Conservation (phyloP, 176 grass and related monocot genomes). For the Rhynchospora tenuis region DNA sequence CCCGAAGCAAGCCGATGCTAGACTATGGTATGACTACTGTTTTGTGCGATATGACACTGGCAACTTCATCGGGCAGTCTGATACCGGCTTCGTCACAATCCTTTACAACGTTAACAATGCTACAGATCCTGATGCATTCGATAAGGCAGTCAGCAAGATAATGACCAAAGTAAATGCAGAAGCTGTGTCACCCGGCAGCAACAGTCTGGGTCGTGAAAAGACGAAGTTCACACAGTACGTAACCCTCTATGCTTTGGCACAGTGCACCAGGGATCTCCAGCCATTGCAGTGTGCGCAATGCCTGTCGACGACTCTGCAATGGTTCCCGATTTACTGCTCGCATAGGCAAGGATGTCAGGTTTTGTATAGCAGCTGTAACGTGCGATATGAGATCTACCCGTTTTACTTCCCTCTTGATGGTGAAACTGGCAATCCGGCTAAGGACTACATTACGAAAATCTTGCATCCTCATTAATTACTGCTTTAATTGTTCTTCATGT, state of each 20-base stretch:
- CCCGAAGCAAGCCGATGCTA: constrained; percentile 30
- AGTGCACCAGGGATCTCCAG: constrained; percentile 61
- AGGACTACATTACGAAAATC: constrained; percentile 22
- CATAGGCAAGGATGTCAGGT: constrained; percentile 54
- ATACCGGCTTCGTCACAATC: constrained; percentile 48
- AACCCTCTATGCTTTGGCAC: constrained; percentile 61
- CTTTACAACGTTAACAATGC: constrained; percentile 62
- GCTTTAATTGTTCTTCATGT: not conserved
- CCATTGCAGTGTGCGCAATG: constrained; percentile 42
- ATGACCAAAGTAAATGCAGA: constrained; percentile 20
- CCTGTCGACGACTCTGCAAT: constrained; percentile 55
- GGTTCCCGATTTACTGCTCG: constrained; percentile 50
- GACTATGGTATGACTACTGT: constrained; percentile 79
- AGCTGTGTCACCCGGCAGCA: not conserved
- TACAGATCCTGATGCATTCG: constrained; percentile 40
- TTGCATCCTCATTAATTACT: not conserved
- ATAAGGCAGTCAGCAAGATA: constrained; percentile 25
- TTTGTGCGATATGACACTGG: constrained; percentile 43
- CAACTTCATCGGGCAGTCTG: constrained; percentile 46
- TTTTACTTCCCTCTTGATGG: constrained; percentile 63
- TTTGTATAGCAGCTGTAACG: constrained; percentile 69
- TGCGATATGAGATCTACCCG: constrained; percentile 64
- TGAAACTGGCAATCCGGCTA: not conserved
- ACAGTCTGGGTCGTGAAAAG: constrained; percentile 33
- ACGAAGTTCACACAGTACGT: not conserved